A percentile compares a stretch with the other conserved stretches of the same genome.
Evolutionary conservation across 805 yeast species (phyloP).

Genomic region (Cyberlindnera petersonii): DNA sequence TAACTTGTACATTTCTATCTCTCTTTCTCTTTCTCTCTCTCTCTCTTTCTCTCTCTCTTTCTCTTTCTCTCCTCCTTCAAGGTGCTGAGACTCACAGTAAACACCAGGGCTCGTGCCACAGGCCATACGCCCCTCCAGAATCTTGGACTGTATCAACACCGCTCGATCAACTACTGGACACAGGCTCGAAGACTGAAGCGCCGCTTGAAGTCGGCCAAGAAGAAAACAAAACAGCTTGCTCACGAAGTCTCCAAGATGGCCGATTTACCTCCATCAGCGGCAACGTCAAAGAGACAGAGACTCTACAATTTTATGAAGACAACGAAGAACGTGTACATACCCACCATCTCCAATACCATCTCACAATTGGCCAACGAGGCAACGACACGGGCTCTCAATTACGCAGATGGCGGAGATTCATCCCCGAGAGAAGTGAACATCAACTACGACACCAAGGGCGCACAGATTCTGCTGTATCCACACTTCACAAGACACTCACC

Average conservation of each 20-base stretch:
- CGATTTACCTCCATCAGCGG: slow-evolving; percentile 3
- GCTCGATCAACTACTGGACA: slow-evolving; percentile 3
- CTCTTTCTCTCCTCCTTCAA: too few species aligned
- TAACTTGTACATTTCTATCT: too few species aligned
- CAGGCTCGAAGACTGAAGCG: slow-evolving; percentile 6
- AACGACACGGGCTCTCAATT: slow-evolving; percentile 23
- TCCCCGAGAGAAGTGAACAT: slow-evolving; percentile 1
- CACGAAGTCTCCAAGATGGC: too few species aligned
- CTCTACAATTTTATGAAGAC: slow-evolving; percentile 48
- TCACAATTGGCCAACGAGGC: slow-evolving; percentile 47
- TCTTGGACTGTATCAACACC: too few species aligned
- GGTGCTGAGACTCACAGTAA: slow-evolving; percentile 1
- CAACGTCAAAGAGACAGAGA: slow-evolving; percentile 44
- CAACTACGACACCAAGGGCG: slow-evolving; percentile 41
- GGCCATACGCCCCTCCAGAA: slow-evolving; percentile 5
- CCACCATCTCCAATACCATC: slow-evolving; percentile 44
- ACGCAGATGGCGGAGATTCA: slow-evolving; percentile 10
- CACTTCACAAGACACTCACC: slow-evolving; percentile 42
- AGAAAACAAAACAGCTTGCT: too few species aligned
- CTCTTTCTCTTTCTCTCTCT: too few species aligned
- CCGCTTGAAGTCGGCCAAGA: slow-evolving; percentile 1
- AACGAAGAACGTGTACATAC: slow-evolving; percentile 56
- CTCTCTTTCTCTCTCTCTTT: too few species aligned
- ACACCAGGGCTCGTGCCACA: slow-evolving; percentile 7
- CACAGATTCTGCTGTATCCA: slow-evolving; percentile 58